Conservation (phyloP, 768 basidiomycete species). For the Cystofilobasidium capitatum region DNA sequence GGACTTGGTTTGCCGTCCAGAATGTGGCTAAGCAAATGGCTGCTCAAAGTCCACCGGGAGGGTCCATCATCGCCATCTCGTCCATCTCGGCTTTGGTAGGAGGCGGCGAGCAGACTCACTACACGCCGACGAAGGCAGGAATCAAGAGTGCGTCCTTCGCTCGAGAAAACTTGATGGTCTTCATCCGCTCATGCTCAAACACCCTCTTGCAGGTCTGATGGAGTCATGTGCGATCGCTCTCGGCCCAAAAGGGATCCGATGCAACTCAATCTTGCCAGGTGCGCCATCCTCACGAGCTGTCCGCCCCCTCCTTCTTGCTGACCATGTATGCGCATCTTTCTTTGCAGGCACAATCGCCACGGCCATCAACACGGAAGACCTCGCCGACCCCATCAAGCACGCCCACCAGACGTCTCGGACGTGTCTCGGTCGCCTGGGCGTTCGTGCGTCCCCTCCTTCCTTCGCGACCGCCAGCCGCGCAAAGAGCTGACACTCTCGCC, state of each 20-base stretch:
- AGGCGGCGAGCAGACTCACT: constrained; percentile 64
- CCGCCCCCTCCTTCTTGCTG: neutral
- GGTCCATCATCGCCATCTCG: constrained; percentile 64
- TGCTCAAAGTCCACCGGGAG: constrained; percentile 56
- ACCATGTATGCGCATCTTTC: neutral
- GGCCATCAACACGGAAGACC: constrained; percentile 66
- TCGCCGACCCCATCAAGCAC: constrained; percentile 52
- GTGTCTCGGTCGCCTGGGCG: constrained; percentile 56
- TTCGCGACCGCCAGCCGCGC: no score
- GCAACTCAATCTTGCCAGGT: constrained; percentile 48
- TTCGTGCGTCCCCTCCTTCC: constrained; percentile 36
- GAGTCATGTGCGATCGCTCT: constrained; percentile 67
- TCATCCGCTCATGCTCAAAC: neutral
- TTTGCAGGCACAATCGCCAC: constrained; percentile 58
- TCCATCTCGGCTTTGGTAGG: constrained; percentile 73
- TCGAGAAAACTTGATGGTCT: neutral
- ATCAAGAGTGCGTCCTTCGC: constrained; percentile 47
- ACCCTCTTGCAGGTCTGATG: constrained; percentile 46
- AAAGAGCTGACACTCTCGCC: neutral
- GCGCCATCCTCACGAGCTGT: neutral
- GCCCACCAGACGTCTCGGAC: constrained; percentile 58
- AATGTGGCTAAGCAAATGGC: constrained; percentile 69
- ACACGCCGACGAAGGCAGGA: constrained; percentile 71
- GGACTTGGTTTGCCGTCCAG: constrained; percentile 53
- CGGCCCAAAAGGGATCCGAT: constrained; percentile 65